phyloP scores from a whole-genome alignment of 2,329 filamentous ascomycete genomes.

The Chaetoscypha palmicola region DNA sequence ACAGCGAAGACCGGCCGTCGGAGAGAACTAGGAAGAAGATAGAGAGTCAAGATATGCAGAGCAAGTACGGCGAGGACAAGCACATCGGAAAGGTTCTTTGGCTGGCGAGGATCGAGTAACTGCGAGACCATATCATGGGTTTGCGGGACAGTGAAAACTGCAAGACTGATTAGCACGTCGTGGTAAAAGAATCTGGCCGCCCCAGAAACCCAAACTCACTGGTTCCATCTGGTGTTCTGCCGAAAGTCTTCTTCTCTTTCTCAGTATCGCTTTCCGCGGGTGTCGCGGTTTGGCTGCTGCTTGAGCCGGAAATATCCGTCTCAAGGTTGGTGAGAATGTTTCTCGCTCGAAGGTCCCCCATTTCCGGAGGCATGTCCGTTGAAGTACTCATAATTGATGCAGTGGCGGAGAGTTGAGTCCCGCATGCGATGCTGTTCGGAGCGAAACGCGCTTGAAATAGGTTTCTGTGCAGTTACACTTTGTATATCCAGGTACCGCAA shows the following conservation, averaged over 20 bases:
- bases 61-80: slow-evolving; percentile 73
- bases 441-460: neutral
- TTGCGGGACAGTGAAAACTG: slow-evolving; percentile 91
- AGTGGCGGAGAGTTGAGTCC: slow-evolving; percentile 8
- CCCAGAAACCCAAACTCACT: slow-evolving; percentile 48
- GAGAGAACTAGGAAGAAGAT: slow-evolving; percentile 59
- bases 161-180: slow-evolving; percentile 1
- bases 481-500: too few relatives aligned
- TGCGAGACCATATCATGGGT: slow-evolving; percentile 99
- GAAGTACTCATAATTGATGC: slow-evolving; percentile 13
- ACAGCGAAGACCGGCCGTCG: slow-evolving; percentile 73
- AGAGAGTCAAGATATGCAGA: slow-evolving; percentile 67
- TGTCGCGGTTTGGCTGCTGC: slow-evolving; percentile 14
- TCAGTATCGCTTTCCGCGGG: slow-evolving; percentile 27
- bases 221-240: slow-evolving; percentile 82
- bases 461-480: too few relatives aligned
- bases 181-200: too few relatives aligned
- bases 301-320: slow-evolving; percentile 7
- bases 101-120: slow-evolving; percentile 85
- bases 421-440: slow-evolving; percentile 6
- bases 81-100: slow-evolving; percentile 87
- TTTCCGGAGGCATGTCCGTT: slow-evolving; percentile 1
- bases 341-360: slow-evolving; percentile 26
- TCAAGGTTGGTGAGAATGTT: slow-evolving; percentile 10
- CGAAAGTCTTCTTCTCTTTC: slow-evolving; percentile 72